phyloP scores from a whole-genome alignment of 2,329 filamentous ascomycete species.

The Sclerotinia subarctica region DNA sequence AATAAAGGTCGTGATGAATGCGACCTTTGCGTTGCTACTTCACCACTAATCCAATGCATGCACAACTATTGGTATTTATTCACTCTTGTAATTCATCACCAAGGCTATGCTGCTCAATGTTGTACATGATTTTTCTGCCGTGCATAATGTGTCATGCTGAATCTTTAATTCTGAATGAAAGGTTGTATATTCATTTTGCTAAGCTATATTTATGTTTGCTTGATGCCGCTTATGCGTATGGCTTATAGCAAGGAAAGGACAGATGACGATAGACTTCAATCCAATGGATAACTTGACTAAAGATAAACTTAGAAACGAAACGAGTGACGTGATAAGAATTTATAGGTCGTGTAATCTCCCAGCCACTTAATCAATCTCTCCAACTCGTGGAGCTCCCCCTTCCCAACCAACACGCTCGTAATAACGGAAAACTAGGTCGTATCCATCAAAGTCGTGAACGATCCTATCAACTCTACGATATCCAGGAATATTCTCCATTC shows the following conservation, averaged over 20 bases:
- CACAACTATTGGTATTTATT: slow-evolving; percentile 11
- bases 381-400: slow-evolving; percentile 36
- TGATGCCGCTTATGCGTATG: background rate
- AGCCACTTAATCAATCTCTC: slow-evolving; percentile 33
- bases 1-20: background rate
- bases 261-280: background rate
- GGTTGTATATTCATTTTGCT: background rate
- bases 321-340: background rate
- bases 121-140: background rate
- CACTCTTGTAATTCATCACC: background rate
- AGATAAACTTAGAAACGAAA: background rate
- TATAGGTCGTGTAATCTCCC: background rate
- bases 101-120: background rate
- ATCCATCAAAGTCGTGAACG: slow-evolving; percentile 95
- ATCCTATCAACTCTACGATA: slow-evolving; percentile 92
- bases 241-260: background rate
- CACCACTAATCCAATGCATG: background rate
- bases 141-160: slow-evolving; percentile 18
- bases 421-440: slow-evolving; percentile 94
- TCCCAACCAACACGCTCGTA: slow-evolving; percentile 84
- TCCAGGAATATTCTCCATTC: slow-evolving; percentile 70
- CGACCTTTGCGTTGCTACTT: background rate
- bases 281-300: background rate
- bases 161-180: background rate
- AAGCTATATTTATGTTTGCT: background rate